Percentiles rank a stretch among this genome's conserved stretches.
Evolutionary conservation across 2,329 filamentous ascomycete species (phyloP).

Genomic region (Sclerotinia glacialis): DNA sequence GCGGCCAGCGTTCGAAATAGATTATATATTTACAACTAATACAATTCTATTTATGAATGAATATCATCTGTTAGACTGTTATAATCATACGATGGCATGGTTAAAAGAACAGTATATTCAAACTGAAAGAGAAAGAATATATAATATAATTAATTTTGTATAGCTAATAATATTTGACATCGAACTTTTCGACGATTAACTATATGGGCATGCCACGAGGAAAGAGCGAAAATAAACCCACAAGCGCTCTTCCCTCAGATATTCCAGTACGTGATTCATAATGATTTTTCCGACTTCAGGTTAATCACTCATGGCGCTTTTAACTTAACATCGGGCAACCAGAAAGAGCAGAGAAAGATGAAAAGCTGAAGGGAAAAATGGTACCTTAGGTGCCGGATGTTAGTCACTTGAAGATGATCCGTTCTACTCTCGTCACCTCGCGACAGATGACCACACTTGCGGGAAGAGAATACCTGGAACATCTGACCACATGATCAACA

Average conservation of each 20-base stretch:
- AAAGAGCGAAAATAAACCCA: neutral
- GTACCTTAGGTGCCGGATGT: neutral
- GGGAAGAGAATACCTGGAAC: neutral
- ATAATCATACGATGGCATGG: neutral
- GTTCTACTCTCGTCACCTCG: neutral
- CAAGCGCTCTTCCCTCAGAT: neutral
- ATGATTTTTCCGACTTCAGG: constrained; percentile 7
- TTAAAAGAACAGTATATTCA: no score
- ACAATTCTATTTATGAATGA: neutral
- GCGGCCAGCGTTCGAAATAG: no score
- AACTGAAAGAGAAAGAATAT: no score
- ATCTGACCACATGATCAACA: neutral
- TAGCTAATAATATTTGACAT: no score
- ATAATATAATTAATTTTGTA: no score
- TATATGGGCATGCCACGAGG: no score
- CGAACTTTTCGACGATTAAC: no score
- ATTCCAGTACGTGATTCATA: neutral
- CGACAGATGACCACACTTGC: neutral
- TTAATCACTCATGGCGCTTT: neutral
- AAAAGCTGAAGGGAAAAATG: neutral
- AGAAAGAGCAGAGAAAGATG: neutral
- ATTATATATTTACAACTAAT: no score
- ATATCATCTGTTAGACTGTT: neutral
- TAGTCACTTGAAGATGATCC: neutral
- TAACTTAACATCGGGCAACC: neutral